Base-by-base conservation (phyloP, 805 yeast species). In the Priceomyces carsonii region DNA sequence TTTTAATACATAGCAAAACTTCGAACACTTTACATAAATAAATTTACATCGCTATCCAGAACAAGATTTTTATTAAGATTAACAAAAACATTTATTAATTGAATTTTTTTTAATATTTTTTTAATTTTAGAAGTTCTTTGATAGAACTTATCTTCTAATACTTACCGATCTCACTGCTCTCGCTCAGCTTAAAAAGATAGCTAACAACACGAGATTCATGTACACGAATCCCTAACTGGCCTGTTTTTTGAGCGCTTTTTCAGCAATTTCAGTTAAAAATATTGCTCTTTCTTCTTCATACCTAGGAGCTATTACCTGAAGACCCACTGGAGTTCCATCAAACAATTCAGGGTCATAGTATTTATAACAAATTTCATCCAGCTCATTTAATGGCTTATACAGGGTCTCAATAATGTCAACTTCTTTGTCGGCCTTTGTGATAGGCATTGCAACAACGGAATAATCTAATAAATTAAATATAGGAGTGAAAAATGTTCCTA, bases 221-320 rank as follows among this genome's bases (percentile, higher is more conserved):
- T n/a, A n/a, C n/a, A n/a, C n/a, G n/a, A n/a, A n/a, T n/a, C n/a
- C n/a, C n/a, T n/a, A n/a, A n/a, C n/a, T n/a, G n/a, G n/a, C n/a
- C n/a, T n/a, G n/a, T 15, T 23, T 12, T 23, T 15, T 6, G n/a
- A 23, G 14, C 26, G 14, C 5, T 23, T 23, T n/a, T n/a, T n/a
- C n/a, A n/a, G n/a, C n/a, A n/a, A 29, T 12, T 29, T 15, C 35
- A 22, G 36, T 24, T 21, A 33, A 14, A 10, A 18, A 20, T 3
- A 79, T 51, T 4, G 69, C 76, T 51, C 79, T 79, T 49, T 82
- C 89, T 47, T 82, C 90, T 47, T 79, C 74, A 14, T 70, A 63
- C 35, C 76, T 67, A 38, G 68, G 66, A 12, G 83, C 79, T 3
- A 81, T 77, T 19, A 83, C 60, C 55, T 82, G 88, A n/a, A 83